A percentile compares a stretch with the other conserved stretches of the same genome.
Conservation (phyloP, 2,329 filamentous ascomycete species). For the Lachnellula occidentalis region DNA sequence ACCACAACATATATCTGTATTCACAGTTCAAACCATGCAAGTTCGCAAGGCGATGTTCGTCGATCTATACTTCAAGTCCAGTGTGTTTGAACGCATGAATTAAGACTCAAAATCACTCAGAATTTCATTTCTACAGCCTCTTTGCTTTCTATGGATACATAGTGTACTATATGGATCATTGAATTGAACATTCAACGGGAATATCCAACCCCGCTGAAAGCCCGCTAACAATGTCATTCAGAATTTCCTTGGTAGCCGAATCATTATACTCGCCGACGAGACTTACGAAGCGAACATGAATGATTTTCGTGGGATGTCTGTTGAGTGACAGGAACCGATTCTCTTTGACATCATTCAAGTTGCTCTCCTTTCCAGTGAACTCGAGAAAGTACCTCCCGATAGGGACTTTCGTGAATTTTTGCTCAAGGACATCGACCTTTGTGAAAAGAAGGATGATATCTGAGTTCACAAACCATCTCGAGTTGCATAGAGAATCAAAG, state of each 20-base stretch:
- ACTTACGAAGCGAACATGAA: conserved; percentile 1
- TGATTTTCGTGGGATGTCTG: background rate
- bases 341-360: conserved; percentile 1
- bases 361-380: conserved; percentile 48
- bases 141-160: too few relatives aligned
- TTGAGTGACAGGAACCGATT: background rate
- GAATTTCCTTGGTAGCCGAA: background rate
- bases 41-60: background rate
- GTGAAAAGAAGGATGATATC: conserved; percentile 69
- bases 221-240: background rate
- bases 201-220: background rate
- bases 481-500: conserved; percentile 70
- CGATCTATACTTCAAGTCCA: background rate
- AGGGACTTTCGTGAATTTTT: conserved; percentile 66
- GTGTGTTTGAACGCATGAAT: background rate
- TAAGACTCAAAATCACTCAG: background rate
- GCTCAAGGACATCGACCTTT: conserved; percentile 72
- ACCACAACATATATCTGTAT: background rate
- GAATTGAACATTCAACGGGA: too few relatives aligned
- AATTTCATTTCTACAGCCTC: too few relatives aligned
- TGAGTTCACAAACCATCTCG: conserved; percentile 67
- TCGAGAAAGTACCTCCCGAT: conserved; percentile 75
- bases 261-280: background rate
- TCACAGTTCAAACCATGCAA: background rate
- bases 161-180: too few relatives aligned